A percentile compares a stretch with the other conserved stretches of the same genome.
Conservation (phyloP, 1,139 yeast species). For the Sugiyamaella paludigena region DNA sequence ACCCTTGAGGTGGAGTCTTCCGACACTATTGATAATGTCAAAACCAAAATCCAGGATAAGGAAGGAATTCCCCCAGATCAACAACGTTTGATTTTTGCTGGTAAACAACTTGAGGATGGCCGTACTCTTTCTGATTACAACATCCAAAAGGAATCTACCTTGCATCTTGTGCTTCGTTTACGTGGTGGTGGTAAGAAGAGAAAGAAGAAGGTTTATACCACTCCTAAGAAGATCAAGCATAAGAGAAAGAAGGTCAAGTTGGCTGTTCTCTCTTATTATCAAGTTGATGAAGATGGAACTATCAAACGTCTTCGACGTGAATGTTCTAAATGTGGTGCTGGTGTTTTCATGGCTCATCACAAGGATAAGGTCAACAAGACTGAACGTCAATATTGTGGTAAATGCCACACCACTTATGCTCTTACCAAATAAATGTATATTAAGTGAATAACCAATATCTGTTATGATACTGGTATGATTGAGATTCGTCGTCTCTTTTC, state of each 20-base stretch:
- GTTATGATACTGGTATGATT: too few relatives aligned
- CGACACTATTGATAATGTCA: conserved; percentile 98
- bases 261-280: conserved; percentile 99
- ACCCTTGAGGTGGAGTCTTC: conserved; percentile 99
- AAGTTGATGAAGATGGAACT: conserved; percentile 97
- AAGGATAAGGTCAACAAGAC: conserved; percentile 91
- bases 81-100: conserved; percentile 99
- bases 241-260: conserved; percentile 99
- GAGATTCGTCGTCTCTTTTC: too few relatives aligned
- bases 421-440: conserved; percentile 18
- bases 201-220: conserved; percentile 99
- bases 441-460: too few relatives aligned
- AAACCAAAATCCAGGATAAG: conserved; percentile 98
- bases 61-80: conserved; percentile 99
- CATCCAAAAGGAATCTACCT: conserved; percentile 99
- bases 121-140: conserved; percentile 99
- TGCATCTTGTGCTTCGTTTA: conserved; percentile 96
- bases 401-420: conserved; percentile 91
- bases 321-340: conserved; percentile 97
- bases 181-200: conserved; percentile 99
- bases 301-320: conserved; percentile 99
- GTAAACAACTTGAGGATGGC: conserved; percentile 99
- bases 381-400: conserved; percentile 99
- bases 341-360: conserved; percentile 99
- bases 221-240: conserved; percentile 99